phyloP scores from a whole-genome alignment of 768 basidiomycete species.

The Inosperma sp. region DNA sequence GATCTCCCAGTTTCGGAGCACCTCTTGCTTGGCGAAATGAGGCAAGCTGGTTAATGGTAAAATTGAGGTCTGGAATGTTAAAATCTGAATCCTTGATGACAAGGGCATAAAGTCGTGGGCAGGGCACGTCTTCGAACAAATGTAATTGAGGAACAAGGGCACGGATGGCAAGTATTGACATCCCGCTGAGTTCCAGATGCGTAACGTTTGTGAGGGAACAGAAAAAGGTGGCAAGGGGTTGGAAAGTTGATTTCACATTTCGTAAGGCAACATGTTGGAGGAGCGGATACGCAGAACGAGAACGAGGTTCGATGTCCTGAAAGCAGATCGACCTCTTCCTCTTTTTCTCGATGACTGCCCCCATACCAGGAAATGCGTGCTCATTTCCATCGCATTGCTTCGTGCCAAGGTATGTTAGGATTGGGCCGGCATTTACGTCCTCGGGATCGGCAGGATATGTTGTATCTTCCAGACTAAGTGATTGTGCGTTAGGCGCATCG shows the following conservation, averaged over 20 bases:
- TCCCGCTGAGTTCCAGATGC: slow-evolving; percentile 32
- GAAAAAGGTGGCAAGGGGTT: slow-evolving; percentile 31
- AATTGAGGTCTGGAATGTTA: slow-evolving; percentile 23
- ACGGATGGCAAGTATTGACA: slow-evolving; percentile 30
- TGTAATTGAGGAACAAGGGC: slow-evolving; percentile 27
- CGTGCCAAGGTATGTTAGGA: slow-evolving; percentile 38
- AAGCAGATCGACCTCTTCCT: slow-evolving; percentile 10
- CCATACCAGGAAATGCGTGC: not conserved
- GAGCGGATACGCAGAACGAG: slow-evolving; percentile 30
- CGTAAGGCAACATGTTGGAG: slow-evolving; percentile 34
- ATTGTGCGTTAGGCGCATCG: slow-evolving; percentile 35
- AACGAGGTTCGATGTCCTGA: slow-evolving; percentile 13
- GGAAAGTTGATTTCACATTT: slow-evolving; percentile 34
- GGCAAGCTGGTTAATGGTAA: slow-evolving; percentile 25
- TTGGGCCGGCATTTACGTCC: slow-evolving; percentile 36
- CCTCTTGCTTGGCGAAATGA: slow-evolving; percentile 23
- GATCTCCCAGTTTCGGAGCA: slow-evolving; percentile 21
- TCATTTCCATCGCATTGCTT: slow-evolving; percentile 20
- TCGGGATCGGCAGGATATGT: slow-evolving; percentile 38
- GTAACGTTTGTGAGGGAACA: slow-evolving; percentile 26
- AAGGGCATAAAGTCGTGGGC: slow-evolving; percentile 31
- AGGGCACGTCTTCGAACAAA: slow-evolving; percentile 24
- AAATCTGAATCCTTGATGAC: slow-evolving; percentile 28
- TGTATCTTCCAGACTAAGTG: slow-evolving; percentile 43
- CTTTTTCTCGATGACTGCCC: not conserved